A percentile compares a stretch with the other conserved stretches of the same genome.
Conservation (phyloP, 495 filamentous ascomycete genomes). For the Neurospora sp. region DNA sequence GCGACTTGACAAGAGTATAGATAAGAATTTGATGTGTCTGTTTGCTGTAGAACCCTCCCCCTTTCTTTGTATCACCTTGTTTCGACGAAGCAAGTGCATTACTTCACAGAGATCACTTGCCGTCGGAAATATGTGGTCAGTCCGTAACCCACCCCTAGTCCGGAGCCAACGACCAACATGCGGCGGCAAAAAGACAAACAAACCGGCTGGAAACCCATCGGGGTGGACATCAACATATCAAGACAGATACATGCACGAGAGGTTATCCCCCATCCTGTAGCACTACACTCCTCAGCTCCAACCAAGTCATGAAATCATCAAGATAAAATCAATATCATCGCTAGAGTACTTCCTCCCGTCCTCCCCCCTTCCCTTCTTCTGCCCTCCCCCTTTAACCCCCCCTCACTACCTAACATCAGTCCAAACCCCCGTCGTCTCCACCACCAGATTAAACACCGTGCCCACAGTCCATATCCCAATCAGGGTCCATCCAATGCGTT, state of each 20-base stretch:
- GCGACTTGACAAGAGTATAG: neutral
- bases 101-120: neutral
- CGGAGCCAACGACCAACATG: neutral
- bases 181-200: neutral
- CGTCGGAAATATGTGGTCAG: neutral
- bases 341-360: neutral
- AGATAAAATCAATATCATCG: neutral
- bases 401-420: constrained; percentile 22
- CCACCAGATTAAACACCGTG: constrained; percentile 69
- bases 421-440: constrained; percentile 60
- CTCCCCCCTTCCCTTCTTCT: neutral
- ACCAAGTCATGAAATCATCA: neutral
- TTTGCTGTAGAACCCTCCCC: neutral
- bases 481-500: constrained; percentile 70
- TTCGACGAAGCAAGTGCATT: neutral
- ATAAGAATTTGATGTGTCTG: neutral
- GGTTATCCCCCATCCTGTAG: neutral
- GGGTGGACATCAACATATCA: neutral
- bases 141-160: neutral
- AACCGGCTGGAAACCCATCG: neutral
- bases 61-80: neutral
- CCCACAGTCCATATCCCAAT: constrained; percentile 80
- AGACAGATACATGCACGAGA: neutral
- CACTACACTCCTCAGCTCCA: neutral
- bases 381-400: neutral